phyloP scores from a whole-genome alignment of 805 yeast species.

The Huiozyma naganishii region DNA sequence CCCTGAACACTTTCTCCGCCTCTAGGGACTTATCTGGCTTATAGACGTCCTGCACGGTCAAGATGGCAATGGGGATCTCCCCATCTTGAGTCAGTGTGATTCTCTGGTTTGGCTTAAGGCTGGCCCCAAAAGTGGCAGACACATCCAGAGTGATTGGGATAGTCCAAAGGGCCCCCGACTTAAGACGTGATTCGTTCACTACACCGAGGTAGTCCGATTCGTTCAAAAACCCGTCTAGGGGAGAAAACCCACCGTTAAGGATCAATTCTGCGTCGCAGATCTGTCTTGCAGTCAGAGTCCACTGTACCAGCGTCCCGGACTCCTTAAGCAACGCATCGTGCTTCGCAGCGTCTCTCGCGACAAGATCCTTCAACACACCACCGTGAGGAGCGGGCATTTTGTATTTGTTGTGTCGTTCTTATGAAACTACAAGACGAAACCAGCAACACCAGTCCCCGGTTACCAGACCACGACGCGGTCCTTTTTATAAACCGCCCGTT shows the following conservation, averaged over 20 bases:
- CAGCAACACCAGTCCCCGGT: background rate
- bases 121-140: slow-evolving; percentile 35
- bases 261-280: slow-evolving; percentile 88
- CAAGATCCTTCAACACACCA: slow-evolving; percentile 75
- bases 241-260: slow-evolving; percentile 90
- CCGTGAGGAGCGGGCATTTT: slow-evolving; percentile 78
- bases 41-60: slow-evolving; percentile 71
- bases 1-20: slow-evolving; percentile 83
- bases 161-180: slow-evolving; percentile 76
- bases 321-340: slow-evolving; percentile 48
- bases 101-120: slow-evolving; percentile 44
- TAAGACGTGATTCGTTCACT: slow-evolving; percentile 56
- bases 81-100: slow-evolving; percentile 73
- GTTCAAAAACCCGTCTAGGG: slow-evolving; percentile 53
- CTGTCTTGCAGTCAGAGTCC: slow-evolving; percentile 67
- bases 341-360: slow-evolving; percentile 65
- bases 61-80: slow-evolving; percentile 65
- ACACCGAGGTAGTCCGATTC: slow-evolving; percentile 57
- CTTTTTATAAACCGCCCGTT: background rate
- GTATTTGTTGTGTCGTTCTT: background rate
- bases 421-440: background rate
- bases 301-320: slow-evolving; percentile 34
- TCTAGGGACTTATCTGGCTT: slow-evolving; percentile 70
- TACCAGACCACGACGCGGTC: background rate
- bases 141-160: slow-evolving; percentile 90